Percentiles rank a stretch among this genome's conserved stretches.
These are phyloP conservation scores for Eucalyptus melliodora DNA, from an alignment of 345 rosid genomes.

Conservation along the genomic window DNA sequence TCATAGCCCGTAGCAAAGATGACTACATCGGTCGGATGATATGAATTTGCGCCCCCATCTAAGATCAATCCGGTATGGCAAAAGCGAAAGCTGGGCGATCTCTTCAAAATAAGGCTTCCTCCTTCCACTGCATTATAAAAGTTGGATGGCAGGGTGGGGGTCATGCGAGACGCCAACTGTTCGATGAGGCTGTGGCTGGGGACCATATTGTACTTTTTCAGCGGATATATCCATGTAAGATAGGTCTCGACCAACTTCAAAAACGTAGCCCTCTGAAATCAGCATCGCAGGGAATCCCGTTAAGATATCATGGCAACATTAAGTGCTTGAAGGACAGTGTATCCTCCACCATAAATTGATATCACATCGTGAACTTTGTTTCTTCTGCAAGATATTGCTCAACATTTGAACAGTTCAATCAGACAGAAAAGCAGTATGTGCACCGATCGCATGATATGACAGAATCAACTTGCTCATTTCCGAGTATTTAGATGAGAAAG, in stretches of 20 bases:
- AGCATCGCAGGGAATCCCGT: background rate
- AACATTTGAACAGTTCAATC: background rate
- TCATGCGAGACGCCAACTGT: constrained; percentile 2
- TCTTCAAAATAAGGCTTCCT: constrained; percentile 15
- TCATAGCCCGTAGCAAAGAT: constrained; percentile 21
- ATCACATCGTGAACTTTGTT: background rate
- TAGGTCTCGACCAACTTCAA: constrained; percentile 6
- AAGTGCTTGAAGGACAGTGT: background rate
- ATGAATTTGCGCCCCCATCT: background rate
- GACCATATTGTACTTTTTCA: constrained; percentile 11
- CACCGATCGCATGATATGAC: background rate
- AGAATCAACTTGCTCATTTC: background rate
- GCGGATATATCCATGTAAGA: constrained; percentile 4
- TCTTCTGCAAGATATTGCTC: background rate
- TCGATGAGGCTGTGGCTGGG: constrained; percentile 6
- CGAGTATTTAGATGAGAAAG: background rate
- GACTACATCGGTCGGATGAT: constrained; percentile 1
- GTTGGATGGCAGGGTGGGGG: constrained; percentile 6
- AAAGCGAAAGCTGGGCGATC: constrained; percentile 1
- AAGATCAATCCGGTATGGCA: constrained; percentile 7
- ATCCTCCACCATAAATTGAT: background rate
- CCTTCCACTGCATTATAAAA: constrained; percentile 9
- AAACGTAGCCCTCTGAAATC: constrained; percentile 9
- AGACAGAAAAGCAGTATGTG: background rate
- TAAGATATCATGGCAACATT: background rate